A percentile compares a stretch with the other conserved stretches of the same genome.
These are phyloP conservation scores for Coleophoma cylindrospora DNA, from an alignment of 2,329 filamentous ascomycete genomes.

Conservation along the genomic window DNA sequence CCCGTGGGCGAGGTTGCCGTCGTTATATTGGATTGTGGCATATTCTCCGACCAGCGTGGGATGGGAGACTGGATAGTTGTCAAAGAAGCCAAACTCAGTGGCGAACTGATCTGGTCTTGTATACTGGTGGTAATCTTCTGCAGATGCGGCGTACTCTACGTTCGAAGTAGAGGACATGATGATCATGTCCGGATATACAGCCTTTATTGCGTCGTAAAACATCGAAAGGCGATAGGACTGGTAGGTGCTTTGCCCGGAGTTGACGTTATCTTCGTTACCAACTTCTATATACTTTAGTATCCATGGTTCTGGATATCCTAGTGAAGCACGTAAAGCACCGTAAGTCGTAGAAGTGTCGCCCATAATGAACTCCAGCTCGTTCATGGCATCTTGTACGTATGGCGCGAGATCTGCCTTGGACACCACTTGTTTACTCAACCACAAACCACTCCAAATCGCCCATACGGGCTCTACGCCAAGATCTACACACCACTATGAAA, in stretches of 20 bases:
- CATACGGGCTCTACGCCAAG: slow-evolving; percentile 40
- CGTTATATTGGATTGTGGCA: slow-evolving; percentile 4
- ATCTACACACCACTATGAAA: slow-evolving; percentile 37
- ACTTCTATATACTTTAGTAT: slow-evolving; percentile 42
- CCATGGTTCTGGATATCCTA: slow-evolving; percentile 46
- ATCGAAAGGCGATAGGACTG: slow-evolving; percentile 35
- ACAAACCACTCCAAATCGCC: slow-evolving; percentile 41
- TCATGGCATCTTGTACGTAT: slow-evolving; percentile 41
- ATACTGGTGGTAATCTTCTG: slow-evolving; percentile 6
- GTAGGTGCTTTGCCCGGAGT: slow-evolving; percentile 30
- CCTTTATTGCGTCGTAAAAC: slow-evolving; percentile 41
- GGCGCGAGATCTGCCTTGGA: slow-evolving; percentile 36
- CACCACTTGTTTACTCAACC: slow-evolving; percentile 33
- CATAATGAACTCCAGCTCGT: slow-evolving; percentile 47
- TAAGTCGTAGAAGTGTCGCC: slow-evolving; percentile 37
- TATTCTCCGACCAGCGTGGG: slow-evolving; percentile 7
- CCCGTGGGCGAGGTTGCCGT: neutral
- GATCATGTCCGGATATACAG: slow-evolving; percentile 33
- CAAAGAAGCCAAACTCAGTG: slow-evolving; percentile 4
- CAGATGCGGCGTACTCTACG: neutral
- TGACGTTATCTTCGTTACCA: slow-evolving; percentile 44
- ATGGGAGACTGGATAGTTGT: slow-evolving; percentile 3
- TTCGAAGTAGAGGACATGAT: slow-evolving; percentile 30
- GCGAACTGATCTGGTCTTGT: slow-evolving; percentile 3
- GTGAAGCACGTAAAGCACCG: slow-evolving; percentile 39